Conservation (phyloP, 495 filamentous ascomycete genomes). For the Xylaria nigripes region DNA sequence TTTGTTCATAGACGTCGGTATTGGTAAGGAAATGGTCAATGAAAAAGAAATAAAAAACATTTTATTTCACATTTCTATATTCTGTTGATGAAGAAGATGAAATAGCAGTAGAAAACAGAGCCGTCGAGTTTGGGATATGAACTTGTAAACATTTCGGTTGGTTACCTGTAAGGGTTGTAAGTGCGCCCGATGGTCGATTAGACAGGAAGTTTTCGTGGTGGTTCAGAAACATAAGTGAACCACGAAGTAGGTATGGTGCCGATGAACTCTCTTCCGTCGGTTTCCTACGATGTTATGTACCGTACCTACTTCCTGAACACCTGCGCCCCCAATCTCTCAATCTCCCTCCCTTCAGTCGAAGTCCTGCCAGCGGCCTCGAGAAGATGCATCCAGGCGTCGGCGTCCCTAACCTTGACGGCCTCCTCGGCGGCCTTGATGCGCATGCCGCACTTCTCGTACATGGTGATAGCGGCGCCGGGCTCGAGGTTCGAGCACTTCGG, state of each 20-base stretch:
- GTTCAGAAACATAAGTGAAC: no score
- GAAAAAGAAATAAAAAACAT: not conserved
- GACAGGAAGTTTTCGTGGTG: no score
- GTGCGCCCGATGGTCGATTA: no score
- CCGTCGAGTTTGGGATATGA: no score
- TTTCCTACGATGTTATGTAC: not conserved
- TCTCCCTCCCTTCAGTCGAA: conserved; percentile 38
- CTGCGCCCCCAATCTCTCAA: conserved; percentile 35
- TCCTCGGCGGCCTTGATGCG: conserved; percentile 87
- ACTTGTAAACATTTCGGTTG: no score
- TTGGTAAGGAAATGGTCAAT: conserved; percentile 9
- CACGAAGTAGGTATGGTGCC: no score
- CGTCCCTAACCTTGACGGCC: conserved; percentile 73
- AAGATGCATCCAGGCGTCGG: conserved; percentile 45
- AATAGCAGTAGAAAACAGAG: no score
- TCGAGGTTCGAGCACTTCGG: conserved; percentile 67
- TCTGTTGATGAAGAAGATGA: no score
- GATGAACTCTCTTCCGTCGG: no score
- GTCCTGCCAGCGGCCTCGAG: conserved; percentile 38
- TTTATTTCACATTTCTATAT: not conserved
- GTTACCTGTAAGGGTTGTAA: no score
- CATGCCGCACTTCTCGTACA: conserved; percentile 96
- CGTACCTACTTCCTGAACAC: conserved; percentile 36
- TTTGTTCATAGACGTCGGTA: conserved; percentile 15
- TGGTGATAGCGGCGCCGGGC: conserved; percentile 61